Evolutionary conservation across 805 yeast genomes (phyloP), one percentile per base, ranked within the genome.

Genomic region (Saturnispora serradocipensis): DNA sequence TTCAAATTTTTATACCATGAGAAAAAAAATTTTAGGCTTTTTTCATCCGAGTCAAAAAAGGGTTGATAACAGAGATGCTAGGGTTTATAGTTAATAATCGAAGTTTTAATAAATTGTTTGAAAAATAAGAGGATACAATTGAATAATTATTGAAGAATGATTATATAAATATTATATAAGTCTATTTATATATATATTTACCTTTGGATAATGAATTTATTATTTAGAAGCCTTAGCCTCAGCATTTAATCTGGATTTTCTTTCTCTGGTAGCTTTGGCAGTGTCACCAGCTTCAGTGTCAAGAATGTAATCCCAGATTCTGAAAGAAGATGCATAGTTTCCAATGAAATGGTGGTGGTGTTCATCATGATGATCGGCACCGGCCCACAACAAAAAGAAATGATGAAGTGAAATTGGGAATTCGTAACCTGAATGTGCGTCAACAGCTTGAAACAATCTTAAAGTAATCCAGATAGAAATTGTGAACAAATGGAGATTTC

Each of bases 291-390:
- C 87, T 70, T 88, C 95, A n/a, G 99, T 90, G 67, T 84, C 84
- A 59, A 91, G 73, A 56, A 81, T 65, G 70, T 72, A 86, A 72
- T 91, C 99, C 95, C 96, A 89, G 88, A 95, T 87, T 72, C 97
- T 84, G 79, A 91, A 93, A 36, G 90, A 81, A 44, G 96, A 86
- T 28, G 97, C 93, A 68, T 88, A 91, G 70, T 90, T 89, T 59
- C 98, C 98, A 61, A 88, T 86, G 71, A 91, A 91, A 72, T 85
- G 89, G 67, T 87, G 95, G 68, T 91, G 99, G 67, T 91, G 99
- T 70, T 87, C 87, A 70, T 91, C 99, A 67, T 91, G 98, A 70
- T 91, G 98, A 63, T 87, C 97, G 22, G 97, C 97, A 58, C 98
- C 98, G 4, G 97, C 96, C 97, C 98, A 90, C 72, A 93, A 79